Base-by-base conservation (phyloP, 192 early-diverging fungal genomes). In the Coemansia sp. region DNA sequence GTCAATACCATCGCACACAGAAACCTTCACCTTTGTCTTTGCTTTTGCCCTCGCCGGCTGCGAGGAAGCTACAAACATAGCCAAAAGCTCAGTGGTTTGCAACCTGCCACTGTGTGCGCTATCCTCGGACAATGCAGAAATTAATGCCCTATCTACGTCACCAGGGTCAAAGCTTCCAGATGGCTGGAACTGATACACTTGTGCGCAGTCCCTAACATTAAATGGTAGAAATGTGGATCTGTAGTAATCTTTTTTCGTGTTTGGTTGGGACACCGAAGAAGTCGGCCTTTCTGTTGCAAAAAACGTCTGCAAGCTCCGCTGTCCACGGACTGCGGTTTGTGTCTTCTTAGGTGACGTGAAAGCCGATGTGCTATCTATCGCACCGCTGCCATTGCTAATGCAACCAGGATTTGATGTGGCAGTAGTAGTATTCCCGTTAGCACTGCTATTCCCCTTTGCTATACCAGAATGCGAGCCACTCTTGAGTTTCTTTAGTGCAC, bases 241-340 rank as follows among this genome's bases (percentile, higher is more conserved):
- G 55, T 78, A 83, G 59, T 68, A 78, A 53, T 61, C 59, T 14
- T 61, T 59, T 7, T 50, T 21, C 29, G 51, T 60, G 4, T 27
- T 14, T 0, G 17, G 62, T 21, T 42, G 51, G 0, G 39, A 46
- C 39, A 23, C 51, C 8, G 36, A 4, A 10, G 64, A 36, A 24
- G 32, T 20, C 24, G 53, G 23, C 33, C 29, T 65, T 20, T 75
- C 73, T 14, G 46, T 56, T 1, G 59, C 42, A 60, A 83, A 83
- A 63, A 83, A 83, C 39, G 27, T 78, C 56, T 78, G 76, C 51
- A 83, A 57, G 32, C 72, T 78, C 11, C 50, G 60, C 62, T 83
- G 76, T 30, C 75, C 75, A 4, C 65, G 74, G 20, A 64, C 29
- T 23, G 32, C n/a, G 14, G 64, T 61, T 23, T 25, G 46, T 20